phyloP scores from a whole-genome alignment of 148 eudicot species.

The Chenopodium album region DNA sequence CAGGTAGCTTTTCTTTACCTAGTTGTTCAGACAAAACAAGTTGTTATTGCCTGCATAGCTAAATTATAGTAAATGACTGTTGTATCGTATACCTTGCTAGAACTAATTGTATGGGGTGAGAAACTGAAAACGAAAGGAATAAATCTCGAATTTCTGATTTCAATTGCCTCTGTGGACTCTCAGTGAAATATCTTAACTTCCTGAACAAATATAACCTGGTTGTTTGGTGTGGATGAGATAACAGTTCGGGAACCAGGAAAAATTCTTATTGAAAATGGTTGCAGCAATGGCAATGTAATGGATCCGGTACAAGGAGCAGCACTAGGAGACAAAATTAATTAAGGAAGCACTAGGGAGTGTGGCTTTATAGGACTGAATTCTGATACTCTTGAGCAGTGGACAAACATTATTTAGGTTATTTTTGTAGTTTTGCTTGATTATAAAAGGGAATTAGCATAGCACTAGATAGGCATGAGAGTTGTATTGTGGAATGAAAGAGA shows the following conservation, averaged over 20 bases:
- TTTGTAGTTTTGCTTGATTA: no score
- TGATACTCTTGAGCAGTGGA: no score
- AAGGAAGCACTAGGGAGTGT: no score
- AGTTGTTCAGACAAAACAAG: neutral
- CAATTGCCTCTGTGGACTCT: neutral
- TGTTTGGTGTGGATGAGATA: neutral
- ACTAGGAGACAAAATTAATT: no score
- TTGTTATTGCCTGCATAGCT: neutral
- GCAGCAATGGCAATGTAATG: neutral
- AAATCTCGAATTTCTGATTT: no score
- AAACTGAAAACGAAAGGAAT: neutral
- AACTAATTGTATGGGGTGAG: neutral
- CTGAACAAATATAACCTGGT: neutral
- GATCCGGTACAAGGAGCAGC: no score
- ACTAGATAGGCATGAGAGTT: no score
- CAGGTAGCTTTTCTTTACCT: slow-evolving; percentile 44
- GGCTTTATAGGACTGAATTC: no score
- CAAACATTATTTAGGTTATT: no score
- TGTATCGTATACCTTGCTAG: neutral
- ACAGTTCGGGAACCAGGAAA: neutral
- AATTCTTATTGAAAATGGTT: neutral
- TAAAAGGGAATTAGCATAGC: no score
- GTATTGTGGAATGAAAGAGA: no score
- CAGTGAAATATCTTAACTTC: neutral
- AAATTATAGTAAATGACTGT: neutral